Evolutionary conservation across 192 early-diverging fungal species (phyloP), one percentile per base, ranked within the genome.

Genomic region (Backusella circina): DNA sequence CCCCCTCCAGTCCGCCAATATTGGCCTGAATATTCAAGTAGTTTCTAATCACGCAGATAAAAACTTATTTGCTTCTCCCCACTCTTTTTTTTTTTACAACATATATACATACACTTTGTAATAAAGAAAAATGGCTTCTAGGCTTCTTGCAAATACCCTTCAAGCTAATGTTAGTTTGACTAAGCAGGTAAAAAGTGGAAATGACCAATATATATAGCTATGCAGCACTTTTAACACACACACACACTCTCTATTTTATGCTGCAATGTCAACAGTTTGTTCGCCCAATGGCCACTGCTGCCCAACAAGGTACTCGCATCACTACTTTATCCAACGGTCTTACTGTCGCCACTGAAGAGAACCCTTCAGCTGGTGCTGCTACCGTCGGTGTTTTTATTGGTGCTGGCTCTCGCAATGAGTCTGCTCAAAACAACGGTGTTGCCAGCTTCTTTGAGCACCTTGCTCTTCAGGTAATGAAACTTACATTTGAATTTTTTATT

Each of bases 391-490:
- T 96, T 16, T 95, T 91, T 90, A 93, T 96, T 75, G 90, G 93
- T 85, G 93, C 94, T 67, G 94, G 94, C 74, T 92, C 90, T 80
- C 90, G 94, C 71, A 87, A 89, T 80, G 94, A 96, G 78, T 92
- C 84, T 71, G 83, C 84, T 76, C 84, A 86, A 72, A 96, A 93
- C 86, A 97, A 99, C 77, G 97, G 97, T 41, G 91, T 93, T 50
- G 97, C 97, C 23, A 96, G 96, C 86, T 98, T 99, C 73, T 84
- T 99, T 47, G 96, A 99, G 85, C 96, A 98, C 83, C 96, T 97
- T 95, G 93, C 95, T 23, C 96, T 99, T 90, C 98, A 99, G 91
- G 93, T 93, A 84, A 57, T 73, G 39, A 12, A 33, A 4, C 3
- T 2, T 54, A 54, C 8, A 54, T 23, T 6, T 21, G 0, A 0